phyloP scores from a whole-genome alignment of 164 flowering plant species.

The grape (Vitis vinifera) region DNA sequence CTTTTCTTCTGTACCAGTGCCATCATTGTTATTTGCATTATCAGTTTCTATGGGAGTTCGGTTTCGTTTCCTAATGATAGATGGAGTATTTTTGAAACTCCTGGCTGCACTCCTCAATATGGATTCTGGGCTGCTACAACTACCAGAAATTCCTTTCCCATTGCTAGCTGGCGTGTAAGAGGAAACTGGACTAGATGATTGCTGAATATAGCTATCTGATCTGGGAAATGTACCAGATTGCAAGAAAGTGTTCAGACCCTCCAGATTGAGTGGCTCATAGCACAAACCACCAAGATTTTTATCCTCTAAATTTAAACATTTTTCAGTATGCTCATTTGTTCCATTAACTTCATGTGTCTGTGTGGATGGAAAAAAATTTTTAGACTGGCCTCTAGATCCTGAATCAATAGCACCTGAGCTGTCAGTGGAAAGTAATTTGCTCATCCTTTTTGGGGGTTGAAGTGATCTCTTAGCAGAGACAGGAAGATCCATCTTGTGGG shows the following conservation, averaged over 20 bases:
- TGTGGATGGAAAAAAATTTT: too few species aligned
- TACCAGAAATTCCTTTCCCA: constrained; percentile 2
- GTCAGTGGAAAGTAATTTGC: too few species aligned
- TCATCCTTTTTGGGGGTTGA: neutral
- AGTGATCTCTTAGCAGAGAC: neutral
- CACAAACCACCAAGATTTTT: constrained; percentile 4
- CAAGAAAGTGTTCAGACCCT: neutral
- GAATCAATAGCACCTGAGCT: too few species aligned
- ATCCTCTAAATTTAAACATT: too few species aligned
- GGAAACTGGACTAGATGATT: constrained; percentile 1
- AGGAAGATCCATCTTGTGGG: neutral
- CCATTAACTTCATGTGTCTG: too few species aligned
- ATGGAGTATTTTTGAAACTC: constrained; percentile 42
- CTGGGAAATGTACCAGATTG: constrained; percentile 12
- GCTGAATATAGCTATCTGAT: constrained; percentile 2
- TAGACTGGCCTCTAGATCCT: too few species aligned
- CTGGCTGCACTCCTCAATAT: constrained; percentile 44
- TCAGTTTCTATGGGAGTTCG: constrained; percentile 1
- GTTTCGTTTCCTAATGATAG: constrained; percentile 48
- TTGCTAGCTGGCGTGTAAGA: constrained; percentile 22
- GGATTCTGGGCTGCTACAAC: constrained; percentile 32
- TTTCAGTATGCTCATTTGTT: neutral
- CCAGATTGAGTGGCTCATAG: constrained; percentile 8
- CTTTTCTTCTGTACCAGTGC: constrained; percentile 13
- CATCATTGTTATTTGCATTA: constrained; percentile 11